Evolutionary conservation across 805 yeast species (phyloP).

Genomic region (Starmerella sp.): DNA sequence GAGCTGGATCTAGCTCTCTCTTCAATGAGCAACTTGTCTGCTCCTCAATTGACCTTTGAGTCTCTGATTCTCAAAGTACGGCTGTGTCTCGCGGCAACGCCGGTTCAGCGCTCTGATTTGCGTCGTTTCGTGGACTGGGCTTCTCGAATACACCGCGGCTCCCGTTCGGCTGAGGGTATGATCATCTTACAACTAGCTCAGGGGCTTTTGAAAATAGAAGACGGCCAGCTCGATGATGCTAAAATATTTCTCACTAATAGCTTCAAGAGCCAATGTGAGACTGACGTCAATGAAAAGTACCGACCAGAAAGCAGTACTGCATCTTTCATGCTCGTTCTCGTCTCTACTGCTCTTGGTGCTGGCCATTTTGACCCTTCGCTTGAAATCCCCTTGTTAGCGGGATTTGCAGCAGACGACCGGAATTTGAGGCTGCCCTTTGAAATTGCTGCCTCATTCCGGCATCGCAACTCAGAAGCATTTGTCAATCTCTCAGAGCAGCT

Average conservation of each 20-base stretch:
- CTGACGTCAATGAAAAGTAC: neutral
- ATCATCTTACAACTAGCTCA: neutral
- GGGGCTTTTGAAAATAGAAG: neutral
- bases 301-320: neutral
- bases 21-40: neutral
- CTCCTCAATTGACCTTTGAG: neutral
- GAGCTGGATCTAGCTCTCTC: neutral
- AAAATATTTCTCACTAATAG: neutral
- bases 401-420: neutral
- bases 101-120: neutral
- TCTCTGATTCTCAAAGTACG: neutral
- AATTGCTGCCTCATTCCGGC: neutral
- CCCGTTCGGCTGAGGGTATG: neutral
- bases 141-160: neutral
- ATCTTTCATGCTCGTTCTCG: neutral
- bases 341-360: neutral
- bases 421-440: neutral
- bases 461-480: neutral
- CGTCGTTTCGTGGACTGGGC: neutral
- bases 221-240: neutral
- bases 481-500: neutral
- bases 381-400: neutral
- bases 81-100: neutral
- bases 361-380: neutral
- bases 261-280: conserved; percentile 4